Base-by-base conservation (phyloP, 1,284 basidiomycete species). In the Sphaerobolus stellatus region DNA sequence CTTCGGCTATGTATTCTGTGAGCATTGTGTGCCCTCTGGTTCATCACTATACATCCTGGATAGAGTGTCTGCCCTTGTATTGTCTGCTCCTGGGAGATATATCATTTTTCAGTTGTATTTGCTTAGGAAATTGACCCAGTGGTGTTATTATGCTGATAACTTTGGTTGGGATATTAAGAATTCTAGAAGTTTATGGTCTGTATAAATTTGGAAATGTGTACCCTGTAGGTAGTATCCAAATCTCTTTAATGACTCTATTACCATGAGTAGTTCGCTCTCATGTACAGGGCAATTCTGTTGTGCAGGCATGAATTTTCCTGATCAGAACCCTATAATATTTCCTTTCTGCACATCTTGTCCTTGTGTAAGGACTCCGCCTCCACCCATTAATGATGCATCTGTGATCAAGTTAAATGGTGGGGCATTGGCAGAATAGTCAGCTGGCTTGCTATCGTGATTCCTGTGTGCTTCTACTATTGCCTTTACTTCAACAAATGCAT, bases 171-270 rank as follows among this genome's bases (percentile, higher is more conserved):
- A 63, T 58, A 59, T 50, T 3, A 76, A 48, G 52, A 62, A 63
- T 22, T 66, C 61, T 1, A 75, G 63, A 0, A 60, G 65, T 30
- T 66, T 59, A 51, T 75, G 73, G 50, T 75, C 74, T 0, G 70
- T 72, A 5, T 59, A 62, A 2, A 70, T 62, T 1, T 55, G 51
- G 47, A 75, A 72, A 2, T 59, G 57, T 5, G 56, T 53, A 14
- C 73, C 73, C 4, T 62, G 52, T 2, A 74, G 54, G 14, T 63
- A 49, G 31, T 59, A 50, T 9, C 61, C 44, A 43, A 65, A 20
- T 59, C n/a, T 34, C 25, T 59, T 57, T 48, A 69, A 48, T n/a
- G n/a, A n/a, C n/a, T n/a, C n/a, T n/a, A n/a, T n/a, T n/a, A n/a
- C n/a, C n/a, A n/a, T n/a, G n/a, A n/a, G n/a, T n/a, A n/a, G n/a